A percentile compares a stretch with the other conserved stretches of the same genome.
Conservation (phyloP, 805 yeast species). For the Cyberlindnera petersonii region DNA sequence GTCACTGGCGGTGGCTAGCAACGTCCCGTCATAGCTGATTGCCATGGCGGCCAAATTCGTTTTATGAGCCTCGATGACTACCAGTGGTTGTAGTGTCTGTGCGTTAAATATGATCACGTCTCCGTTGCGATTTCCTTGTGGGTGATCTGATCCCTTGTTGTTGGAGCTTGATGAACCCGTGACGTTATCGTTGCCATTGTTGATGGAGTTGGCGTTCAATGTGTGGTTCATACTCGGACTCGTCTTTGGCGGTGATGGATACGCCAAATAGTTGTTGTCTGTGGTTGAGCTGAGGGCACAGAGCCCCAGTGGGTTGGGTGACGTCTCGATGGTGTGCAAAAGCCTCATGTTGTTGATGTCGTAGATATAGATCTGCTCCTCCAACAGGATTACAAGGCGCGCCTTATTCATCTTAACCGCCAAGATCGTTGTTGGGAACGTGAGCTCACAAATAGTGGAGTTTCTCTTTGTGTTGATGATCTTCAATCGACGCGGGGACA, state of each 20-base stretch:
- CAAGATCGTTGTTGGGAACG: constrained; percentile 60
- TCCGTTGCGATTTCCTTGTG: constrained; percentile 40
- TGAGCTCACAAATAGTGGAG: constrained; percentile 62
- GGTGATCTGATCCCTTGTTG: constrained; percentile 23
- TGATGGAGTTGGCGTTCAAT: constrained; percentile 1
- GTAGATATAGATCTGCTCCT: constrained; percentile 66
- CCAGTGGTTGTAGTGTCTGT: constrained; percentile 54
- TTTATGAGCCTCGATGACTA: constrained; percentile 73
- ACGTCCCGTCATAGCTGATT: constrained; percentile 58
- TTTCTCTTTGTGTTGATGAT: constrained; percentile 73
- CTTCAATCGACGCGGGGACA: constrained; percentile 77
- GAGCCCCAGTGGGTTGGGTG: constrained; percentile 49
- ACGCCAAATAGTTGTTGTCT: constrained; percentile 56
- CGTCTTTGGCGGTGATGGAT: constrained; percentile 72
- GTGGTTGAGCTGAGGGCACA: constrained; percentile 55
- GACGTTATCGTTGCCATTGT: not conserved
- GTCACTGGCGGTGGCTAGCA: constrained; percentile 70
- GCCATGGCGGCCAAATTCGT: constrained; percentile 61
- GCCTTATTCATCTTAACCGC: constrained; percentile 63
- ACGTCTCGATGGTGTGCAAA: constrained; percentile 49
- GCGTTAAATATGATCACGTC: constrained; percentile 68
- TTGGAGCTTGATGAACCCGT: not conserved
- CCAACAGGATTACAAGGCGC: constrained; percentile 55
- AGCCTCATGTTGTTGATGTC: constrained; percentile 69
- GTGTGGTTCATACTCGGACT: constrained; percentile 15